phyloP scores from a whole-genome alignment of 2,329 filamentous ascomycete genomes.

The Raffaelea albimanens region DNA sequence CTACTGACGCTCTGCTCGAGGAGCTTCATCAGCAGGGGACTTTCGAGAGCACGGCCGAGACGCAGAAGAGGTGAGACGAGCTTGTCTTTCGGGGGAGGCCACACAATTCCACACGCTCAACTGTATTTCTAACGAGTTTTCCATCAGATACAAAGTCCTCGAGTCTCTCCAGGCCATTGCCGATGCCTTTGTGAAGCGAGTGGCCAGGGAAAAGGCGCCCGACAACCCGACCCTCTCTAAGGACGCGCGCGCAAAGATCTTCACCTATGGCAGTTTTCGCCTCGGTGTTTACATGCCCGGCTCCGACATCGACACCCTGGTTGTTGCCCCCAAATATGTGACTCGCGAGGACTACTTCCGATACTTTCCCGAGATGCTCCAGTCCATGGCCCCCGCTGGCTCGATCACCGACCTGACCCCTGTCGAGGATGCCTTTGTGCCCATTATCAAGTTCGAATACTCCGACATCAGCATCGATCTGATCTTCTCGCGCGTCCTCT shows the following conservation, averaged over 20 bases:
- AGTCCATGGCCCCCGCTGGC: constrained; percentile 65
- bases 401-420: constrained; percentile 76
- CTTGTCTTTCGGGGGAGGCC: neutral
- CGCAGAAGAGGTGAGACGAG: constrained; percentile 59
- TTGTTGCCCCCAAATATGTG: constrained; percentile 86
- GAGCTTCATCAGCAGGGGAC: constrained; percentile 86
- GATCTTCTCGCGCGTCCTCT: constrained; percentile 70
- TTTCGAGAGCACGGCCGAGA: constrained; percentile 78
- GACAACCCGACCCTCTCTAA: constrained; percentile 70
- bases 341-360: constrained; percentile 86
- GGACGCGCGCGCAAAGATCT: constrained; percentile 82
- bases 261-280: constrained; percentile 92
- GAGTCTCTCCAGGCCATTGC: constrained; percentile 69
- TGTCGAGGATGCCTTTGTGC: constrained; percentile 85
- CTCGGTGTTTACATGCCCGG: constrained; percentile 90
- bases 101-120: too few relatives aligned
- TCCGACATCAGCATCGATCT: constrained; percentile 88
- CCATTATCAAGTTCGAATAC: constrained; percentile 95
- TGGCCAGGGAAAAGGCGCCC: constrained; percentile 61
- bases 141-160: constrained; percentile 58
- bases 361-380: constrained; percentile 71
- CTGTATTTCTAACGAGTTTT: neutral
- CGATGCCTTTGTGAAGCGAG: constrained; percentile 76
- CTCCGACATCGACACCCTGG: constrained; percentile 94
- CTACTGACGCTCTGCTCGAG: constrained; percentile 69